Conservation (phyloP, 441 rosid genomes). For the Erodium chrysanthum region DNA sequence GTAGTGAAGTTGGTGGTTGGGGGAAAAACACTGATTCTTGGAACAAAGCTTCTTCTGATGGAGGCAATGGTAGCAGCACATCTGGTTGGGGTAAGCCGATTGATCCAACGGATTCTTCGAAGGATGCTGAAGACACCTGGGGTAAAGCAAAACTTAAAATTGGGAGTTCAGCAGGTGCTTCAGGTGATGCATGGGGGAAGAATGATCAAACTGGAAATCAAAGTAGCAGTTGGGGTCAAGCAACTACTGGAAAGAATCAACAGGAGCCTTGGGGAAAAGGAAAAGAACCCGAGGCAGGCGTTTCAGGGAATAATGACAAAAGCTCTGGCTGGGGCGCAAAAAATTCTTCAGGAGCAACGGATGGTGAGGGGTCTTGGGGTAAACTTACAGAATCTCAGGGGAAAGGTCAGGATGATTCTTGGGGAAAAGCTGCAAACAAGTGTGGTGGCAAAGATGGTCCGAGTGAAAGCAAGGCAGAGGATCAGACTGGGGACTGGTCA, state of each 20-base stretch:
- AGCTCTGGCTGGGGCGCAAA: neutral
- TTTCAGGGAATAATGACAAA: constrained; percentile 18
- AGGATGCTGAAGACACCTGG: constrained; percentile 24
- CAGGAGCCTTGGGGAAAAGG: constrained; percentile 24
- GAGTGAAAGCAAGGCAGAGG: constrained; percentile 20
- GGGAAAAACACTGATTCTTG: constrained; percentile 32
- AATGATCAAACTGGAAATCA: constrained; percentile 3
- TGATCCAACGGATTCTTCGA: constrained; percentile 22
- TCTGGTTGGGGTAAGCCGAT: constrained; percentile 41
- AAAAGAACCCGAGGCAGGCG: constrained; percentile 22
- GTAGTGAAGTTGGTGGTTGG: constrained; percentile 35
- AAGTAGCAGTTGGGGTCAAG: constrained; percentile 1
- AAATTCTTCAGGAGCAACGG: neutral
- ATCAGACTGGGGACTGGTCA: constrained; percentile 12
- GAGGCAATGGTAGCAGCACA: constrained; percentile 25
- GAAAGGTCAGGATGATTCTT: constrained; percentile 26
- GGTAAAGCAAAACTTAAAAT: constrained; percentile 18
- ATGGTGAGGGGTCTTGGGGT: neutral
- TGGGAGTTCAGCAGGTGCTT: constrained; percentile 19
- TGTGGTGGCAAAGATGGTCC: constrained; percentile 18
- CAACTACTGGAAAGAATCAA: constrained; percentile 14
- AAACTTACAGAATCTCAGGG: neutral
- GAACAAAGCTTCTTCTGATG: constrained; percentile 34
- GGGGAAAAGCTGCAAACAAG: constrained; percentile 34
- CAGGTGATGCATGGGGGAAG: constrained; percentile 20